These are phyloP conservation scores for Gossypium schwendimanii DNA, from an alignment of 441 rosid species.

Conservation along the genomic window DNA sequence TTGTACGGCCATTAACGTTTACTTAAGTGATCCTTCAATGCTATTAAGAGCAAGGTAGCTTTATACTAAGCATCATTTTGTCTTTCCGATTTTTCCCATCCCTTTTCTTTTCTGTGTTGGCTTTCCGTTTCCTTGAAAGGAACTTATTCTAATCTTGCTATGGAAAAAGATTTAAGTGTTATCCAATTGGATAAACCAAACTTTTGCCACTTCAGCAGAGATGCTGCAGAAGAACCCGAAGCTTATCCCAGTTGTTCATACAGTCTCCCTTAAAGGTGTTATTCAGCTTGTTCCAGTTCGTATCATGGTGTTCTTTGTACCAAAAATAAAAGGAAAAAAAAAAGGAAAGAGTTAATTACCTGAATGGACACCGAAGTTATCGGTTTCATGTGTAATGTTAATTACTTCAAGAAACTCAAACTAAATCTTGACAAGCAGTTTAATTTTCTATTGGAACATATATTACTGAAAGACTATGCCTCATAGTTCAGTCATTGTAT, in stretches of 20 bases:
- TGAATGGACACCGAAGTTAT: too few relatives aligned
- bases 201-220: constrained; percentile 28
- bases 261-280: neutral
- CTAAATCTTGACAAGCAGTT: neutral
- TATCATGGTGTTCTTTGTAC: neutral
- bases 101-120: constrained; percentile 8
- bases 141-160: constrained; percentile 29
- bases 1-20: constrained; percentile 17
- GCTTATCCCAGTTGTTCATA: neutral
- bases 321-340: too few relatives aligned
- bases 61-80: neutral
- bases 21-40: constrained; percentile 1
- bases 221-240: constrained; percentile 17
- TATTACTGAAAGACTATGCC: neutral
- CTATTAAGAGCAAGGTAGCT: constrained; percentile 3
- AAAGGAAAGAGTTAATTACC: too few relatives aligned
- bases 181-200: constrained; percentile 32
- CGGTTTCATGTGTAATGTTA: too few relatives aligned
- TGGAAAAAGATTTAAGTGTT: constrained; percentile 11
- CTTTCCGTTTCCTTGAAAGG: constrained; percentile 33
- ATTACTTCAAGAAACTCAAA: neutral
- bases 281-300: neutral
- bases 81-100: constrained; percentile 1
- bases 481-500: neutral
- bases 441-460: neutral